Evolutionary conservation across 169 alveolate genomes (phyloP), one percentile per base, ranked within the genome.

Genomic region (Toxoplasma gondii): DNA sequence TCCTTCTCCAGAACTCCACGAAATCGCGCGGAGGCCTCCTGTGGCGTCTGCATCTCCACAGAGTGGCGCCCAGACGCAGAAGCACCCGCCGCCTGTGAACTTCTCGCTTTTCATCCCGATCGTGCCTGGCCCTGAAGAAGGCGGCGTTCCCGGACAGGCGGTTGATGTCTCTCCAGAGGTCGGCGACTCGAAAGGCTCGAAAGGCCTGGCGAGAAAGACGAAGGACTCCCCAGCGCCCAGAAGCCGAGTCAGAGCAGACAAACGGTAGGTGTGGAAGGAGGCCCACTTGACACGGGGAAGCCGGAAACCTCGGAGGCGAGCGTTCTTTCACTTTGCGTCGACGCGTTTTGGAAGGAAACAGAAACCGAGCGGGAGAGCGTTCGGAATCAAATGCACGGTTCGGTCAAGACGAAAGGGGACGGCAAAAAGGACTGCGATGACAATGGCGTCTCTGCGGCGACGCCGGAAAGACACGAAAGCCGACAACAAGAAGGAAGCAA

Each of bases 61-160:
- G n/a, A n/a, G n/a, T n/a, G n/a, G n/a, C n/a, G n/a, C n/a, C n/a
- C n/a, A n/a, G n/a, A n/a, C 58, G 58, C 58, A 49, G 22, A 49
- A 49, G 58, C 58, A 12, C 4, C 81, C 88, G 38, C 91, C 92
- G 43, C 82, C 88, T 43, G 58, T 88, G 38, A 31, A 84, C 80
- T 87, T 93, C 67, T 34, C 58, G 34, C 90, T 93, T 10, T 86
- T 93, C 43, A n/a, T 92, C 36, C 92, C 93, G 58, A 34, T 38
- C 44, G 84, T 88, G 7, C 93, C 88, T 94, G 38, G 96, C 98
- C 27, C n/a, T 27, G 94, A 92, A 38, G 83, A 58, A 87, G 38
- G 45, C 34, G 74, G 74, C 74, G 74, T 16, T 4, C 24, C 34
- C 29, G 74, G 34, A 4, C 34, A 27, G 34, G 74, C 74, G 9